These are phyloP conservation scores for Apophysomyces ossiformis DNA, from an alignment of 371 early-diverging fungal genomes.

Conservation along the genomic window DNA sequence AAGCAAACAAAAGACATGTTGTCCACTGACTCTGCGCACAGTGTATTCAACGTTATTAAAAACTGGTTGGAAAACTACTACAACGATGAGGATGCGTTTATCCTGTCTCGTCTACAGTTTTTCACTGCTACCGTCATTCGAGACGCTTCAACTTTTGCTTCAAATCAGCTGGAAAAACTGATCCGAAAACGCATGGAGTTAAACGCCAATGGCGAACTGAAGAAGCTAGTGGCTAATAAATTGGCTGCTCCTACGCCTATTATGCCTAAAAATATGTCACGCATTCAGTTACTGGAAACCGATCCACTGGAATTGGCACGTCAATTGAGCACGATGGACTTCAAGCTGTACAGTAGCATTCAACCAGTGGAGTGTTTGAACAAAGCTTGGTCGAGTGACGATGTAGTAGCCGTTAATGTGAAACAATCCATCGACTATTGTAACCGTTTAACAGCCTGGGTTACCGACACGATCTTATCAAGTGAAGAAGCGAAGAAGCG, in stretches of 20 bases:
- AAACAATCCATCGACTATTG: slow-evolving; percentile 77
- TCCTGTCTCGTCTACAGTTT: slow-evolving; percentile 73
- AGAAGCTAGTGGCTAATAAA: slow-evolving; percentile 63
- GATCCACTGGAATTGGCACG: slow-evolving; percentile 94
- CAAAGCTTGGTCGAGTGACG: slow-evolving; percentile 87
- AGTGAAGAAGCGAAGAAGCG: slow-evolving; percentile 83
- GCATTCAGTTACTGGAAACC: slow-evolving; percentile 76
- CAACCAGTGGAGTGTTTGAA: slow-evolving; percentile 85
- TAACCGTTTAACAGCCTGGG: slow-evolving; percentile 78
- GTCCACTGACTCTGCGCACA: slow-evolving; percentile 9
- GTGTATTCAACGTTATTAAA: slow-evolving; percentile 87
- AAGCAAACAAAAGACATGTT: too few species aligned
- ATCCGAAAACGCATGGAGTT: slow-evolving; percentile 71
- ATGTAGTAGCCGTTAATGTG: slow-evolving; percentile 68
- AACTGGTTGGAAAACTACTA: slow-evolving; percentile 90
- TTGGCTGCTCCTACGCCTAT: slow-evolving; percentile 58
- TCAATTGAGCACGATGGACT: slow-evolving; percentile 91
- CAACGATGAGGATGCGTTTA: slow-evolving; percentile 70
- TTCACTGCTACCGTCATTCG: slow-evolving; percentile 81
- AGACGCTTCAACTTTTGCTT: slow-evolving; percentile 71
- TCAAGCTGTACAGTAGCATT: slow-evolving; percentile 78
- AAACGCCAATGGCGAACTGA: slow-evolving; percentile 55
- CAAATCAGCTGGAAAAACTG: slow-evolving; percentile 71
- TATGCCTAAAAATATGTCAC: slow-evolving; percentile 66
- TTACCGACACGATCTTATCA: slow-evolving; percentile 74